A percentile compares a stretch with the other conserved stretches of the same genome.
These are phyloP conservation scores for Cocos nucifera DNA, from an alignment of 176 grass and related monocot species.

Conservation along the genomic window DNA sequence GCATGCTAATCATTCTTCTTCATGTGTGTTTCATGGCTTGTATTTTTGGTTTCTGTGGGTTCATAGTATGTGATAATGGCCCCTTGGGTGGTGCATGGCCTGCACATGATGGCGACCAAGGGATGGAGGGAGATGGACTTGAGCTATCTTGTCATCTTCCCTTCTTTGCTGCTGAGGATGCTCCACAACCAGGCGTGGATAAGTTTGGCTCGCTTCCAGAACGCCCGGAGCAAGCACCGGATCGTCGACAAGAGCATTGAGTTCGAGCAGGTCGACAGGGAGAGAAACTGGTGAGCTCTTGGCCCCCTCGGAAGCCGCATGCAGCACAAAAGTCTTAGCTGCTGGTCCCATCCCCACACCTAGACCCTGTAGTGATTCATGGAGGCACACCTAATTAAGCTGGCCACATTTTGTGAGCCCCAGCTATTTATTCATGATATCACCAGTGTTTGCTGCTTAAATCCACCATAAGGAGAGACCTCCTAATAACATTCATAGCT, in stretches of 20 bases:
- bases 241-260: constrained; percentile 75
- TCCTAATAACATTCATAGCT: too few relatives aligned
- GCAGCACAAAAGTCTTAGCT: too few relatives aligned
- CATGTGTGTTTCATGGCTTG: background rate
- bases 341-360: too few relatives aligned
- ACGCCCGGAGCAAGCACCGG: constrained; percentile 47
- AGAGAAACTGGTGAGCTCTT: constrained; percentile 67
- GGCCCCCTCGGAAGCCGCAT: too few relatives aligned
- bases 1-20: too few relatives aligned
- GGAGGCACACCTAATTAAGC: too few relatives aligned
- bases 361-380: too few relatives aligned
- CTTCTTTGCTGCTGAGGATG: constrained; percentile 43
- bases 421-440: too few relatives aligned
- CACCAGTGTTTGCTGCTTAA: too few relatives aligned
- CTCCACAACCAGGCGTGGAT: constrained; percentile 79
- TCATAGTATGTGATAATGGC: constrained; percentile 60
- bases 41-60: background rate
- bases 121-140: constrained; percentile 31
- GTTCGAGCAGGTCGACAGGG: constrained; percentile 88
- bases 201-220: constrained; percentile 57
- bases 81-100: constrained; percentile 52
- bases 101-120: constrained; percentile 27
- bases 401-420: too few relatives aligned
- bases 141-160: constrained; percentile 32
- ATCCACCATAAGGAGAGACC: too few relatives aligned